These are phyloP conservation scores for Geranomyces michiganensis DNA, from an alignment of 192 early-diverging fungal species.

Conservation along the genomic window DNA sequence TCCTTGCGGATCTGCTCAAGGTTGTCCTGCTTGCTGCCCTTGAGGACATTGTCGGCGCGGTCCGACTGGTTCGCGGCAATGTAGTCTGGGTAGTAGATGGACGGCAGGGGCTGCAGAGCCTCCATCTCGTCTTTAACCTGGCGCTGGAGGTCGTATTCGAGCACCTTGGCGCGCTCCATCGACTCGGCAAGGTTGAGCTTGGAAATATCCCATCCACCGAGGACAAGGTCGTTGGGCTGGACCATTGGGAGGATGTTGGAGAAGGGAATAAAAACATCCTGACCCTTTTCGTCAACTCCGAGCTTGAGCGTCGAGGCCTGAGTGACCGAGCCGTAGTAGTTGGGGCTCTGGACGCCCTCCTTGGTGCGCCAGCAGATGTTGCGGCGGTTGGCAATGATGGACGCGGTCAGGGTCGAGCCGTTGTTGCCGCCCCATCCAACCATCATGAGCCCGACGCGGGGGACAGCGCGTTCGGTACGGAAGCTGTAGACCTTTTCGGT, in stretches of 20 bases:
- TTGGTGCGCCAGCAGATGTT: conserved; percentile 92
- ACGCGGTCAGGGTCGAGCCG: conserved; percentile 95
- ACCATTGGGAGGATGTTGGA: conserved; percentile 93
- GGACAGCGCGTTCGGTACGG: conserved; percentile 80
- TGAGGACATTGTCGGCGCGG: conserved; percentile 90
- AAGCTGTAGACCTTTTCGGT: conserved; percentile 89
- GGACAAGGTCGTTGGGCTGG: conserved; percentile 93
- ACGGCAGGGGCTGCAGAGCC: conserved; percentile 84
- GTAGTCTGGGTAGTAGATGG: conserved; percentile 98
- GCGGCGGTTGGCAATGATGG: conserved; percentile 91
- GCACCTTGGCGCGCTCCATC: conserved; percentile 94
- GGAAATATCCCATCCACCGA: conserved; percentile 99
- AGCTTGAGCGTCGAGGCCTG: conserved; percentile 96
- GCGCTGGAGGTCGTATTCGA: conserved; percentile 95
- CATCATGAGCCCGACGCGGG: conserved; percentile 92
- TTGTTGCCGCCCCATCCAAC: conserved; percentile 99
- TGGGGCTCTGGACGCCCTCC: conserved; percentile 86
- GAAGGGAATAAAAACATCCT: conserved; percentile 94
- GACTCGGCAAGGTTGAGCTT: conserved; percentile 81
- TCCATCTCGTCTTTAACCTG: conserved; percentile 83
- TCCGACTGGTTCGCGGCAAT: conserved; percentile 99
- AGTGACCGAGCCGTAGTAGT: conserved; percentile 97
- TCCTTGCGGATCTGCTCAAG: conserved; percentile 91
- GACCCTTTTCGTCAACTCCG: conserved; percentile 75
- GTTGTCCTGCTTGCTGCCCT: conserved; percentile 86